Evolutionary conservation across 208 protist species (phyloP).

Genomic region (Giardia duodenalis): DNA sequence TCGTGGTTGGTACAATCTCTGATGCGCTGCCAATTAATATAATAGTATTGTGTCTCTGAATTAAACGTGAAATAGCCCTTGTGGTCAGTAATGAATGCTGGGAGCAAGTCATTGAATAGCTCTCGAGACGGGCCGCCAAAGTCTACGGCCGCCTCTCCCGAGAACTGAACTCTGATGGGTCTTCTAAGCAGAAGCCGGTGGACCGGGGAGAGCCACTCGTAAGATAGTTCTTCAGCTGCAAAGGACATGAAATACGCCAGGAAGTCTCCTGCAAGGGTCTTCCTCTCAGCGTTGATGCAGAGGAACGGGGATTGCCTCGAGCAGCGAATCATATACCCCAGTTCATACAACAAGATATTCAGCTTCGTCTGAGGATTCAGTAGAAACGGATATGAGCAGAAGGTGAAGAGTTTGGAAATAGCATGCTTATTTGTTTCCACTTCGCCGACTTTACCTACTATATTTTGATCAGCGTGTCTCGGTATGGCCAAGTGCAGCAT

Average conservation of each 20-base stretch:
- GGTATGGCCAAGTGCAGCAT: too few species aligned
- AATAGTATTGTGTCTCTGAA: background rate
- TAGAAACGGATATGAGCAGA: background rate
- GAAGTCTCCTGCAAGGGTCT: background rate
- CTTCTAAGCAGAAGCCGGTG: background rate
- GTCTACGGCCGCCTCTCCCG: constrained; percentile 72
- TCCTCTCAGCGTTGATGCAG: background rate
- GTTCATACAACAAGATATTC: background rate
- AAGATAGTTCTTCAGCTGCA: background rate
- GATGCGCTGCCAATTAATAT: background rate
- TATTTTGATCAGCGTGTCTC: too few species aligned
- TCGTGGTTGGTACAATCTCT: too few species aligned
- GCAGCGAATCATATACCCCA: background rate
- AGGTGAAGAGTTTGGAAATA: background rate
- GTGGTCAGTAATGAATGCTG: constrained; percentile 65
- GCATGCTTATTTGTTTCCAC: too few species aligned
- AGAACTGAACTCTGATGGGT: constrained; percentile 65
- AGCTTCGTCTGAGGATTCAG: background rate
- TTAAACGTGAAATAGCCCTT: constrained; percentile 49
- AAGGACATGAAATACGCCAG: background rate
- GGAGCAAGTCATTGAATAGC: constrained; percentile 77
- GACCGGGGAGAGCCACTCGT: background rate
- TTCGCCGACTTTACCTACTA: too few species aligned
- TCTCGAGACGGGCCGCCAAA: constrained; percentile 77
- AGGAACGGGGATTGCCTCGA: background rate